Percentiles rank a stretch among this genome's conserved stretches.
These are phyloP conservation scores for Thymus quinquecostatus DNA, from an alignment of 257 asterid species.

Conservation along the genomic window DNA sequence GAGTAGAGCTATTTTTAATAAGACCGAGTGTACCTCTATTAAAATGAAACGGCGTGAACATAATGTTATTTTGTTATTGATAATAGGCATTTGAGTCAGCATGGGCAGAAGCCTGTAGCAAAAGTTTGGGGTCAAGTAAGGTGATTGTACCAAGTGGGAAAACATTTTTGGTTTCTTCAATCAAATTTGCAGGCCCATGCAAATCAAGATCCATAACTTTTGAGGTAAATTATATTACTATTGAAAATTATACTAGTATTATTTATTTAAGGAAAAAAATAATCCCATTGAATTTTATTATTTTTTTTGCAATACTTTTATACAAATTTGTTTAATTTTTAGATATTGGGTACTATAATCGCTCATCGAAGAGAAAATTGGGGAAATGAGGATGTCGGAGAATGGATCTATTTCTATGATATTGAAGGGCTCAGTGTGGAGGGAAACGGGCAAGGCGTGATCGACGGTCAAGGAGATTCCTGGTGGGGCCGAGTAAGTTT, in stretches of 20 bases:
- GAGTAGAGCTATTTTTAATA: too few species aligned
- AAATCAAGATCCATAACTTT: conserved; percentile 20
- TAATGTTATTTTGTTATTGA: too few species aligned
- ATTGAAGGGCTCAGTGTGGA: conserved; percentile 22
- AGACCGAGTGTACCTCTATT: too few species aligned
- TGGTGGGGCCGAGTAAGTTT: conserved; percentile 25
- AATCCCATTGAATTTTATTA: too few species aligned
- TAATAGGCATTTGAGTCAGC: conserved; percentile 25
- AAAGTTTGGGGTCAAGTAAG: not conserved
- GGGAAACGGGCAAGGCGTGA: conserved; percentile 20
- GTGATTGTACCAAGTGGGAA: conserved; percentile 26
- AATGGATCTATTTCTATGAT: conserved; percentile 25
- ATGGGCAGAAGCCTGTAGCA: conserved; percentile 22
- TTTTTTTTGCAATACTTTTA: not conserved
- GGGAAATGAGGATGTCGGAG: not conserved
- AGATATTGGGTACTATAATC: conserved; percentile 29
- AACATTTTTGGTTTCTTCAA: conserved; percentile 20
- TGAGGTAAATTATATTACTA: conserved; percentile 9
- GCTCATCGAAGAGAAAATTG: conserved; percentile 27
- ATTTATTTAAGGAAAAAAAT: too few species aligned
- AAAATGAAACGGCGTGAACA: too few species aligned
- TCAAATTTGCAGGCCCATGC: conserved; percentile 28
- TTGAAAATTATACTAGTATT: too few species aligned
- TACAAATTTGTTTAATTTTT: not conserved
- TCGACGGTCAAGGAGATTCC: conserved; percentile 28